Conservation (phyloP, 1,284 basidiomycete species). For the Ganoderma multipileum region DNA sequence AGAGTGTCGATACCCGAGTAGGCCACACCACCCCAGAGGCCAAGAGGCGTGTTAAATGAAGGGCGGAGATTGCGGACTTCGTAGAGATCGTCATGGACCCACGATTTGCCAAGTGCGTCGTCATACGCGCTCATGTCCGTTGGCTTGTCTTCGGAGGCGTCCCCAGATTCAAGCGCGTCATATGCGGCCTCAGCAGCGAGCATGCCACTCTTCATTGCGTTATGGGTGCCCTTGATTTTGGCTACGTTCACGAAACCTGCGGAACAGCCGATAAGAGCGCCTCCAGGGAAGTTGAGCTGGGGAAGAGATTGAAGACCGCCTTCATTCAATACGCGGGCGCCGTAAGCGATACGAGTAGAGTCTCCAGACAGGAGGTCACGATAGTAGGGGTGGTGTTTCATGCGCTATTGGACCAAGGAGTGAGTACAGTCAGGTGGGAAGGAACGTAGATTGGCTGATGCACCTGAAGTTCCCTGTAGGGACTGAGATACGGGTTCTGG, state of each 20-base stretch:
- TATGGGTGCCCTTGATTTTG: constrained; percentile 99
- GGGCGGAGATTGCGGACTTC: constrained; percentile 95
- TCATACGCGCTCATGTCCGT: constrained; percentile 87
- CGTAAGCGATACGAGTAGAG: constrained; percentile 85
- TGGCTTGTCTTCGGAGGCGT: constrained; percentile 39
- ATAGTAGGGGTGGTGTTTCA: constrained; percentile 98
- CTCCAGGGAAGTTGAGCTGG: constrained; percentile 93
- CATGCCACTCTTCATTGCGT: constrained; percentile 99
- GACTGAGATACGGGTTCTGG: constrained; percentile 91
- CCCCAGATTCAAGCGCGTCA: constrained; percentile 55
- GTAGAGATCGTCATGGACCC: constrained; percentile 89
- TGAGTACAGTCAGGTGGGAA: constrained; percentile 12
- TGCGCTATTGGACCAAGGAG: constrained; percentile 60
- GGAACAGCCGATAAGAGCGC: constrained; percentile 94
- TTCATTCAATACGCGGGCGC: constrained; percentile 91
- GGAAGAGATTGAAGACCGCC: constrained; percentile 96
- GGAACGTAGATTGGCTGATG: constrained; percentile 30
- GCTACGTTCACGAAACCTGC: constrained; percentile 97
- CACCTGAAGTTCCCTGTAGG: constrained; percentile 94
- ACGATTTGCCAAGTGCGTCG: constrained; percentile 76
- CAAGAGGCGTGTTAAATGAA: constrained; percentile 87
- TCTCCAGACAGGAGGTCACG: constrained; percentile 80
- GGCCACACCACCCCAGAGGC: constrained; percentile 87
- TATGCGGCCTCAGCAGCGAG: constrained; percentile 92
- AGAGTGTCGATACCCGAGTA: constrained; percentile 94